These are phyloP conservation scores for Cyberlindnera maritima DNA, from an alignment of 805 yeast species.

Conservation along the genomic window DNA sequence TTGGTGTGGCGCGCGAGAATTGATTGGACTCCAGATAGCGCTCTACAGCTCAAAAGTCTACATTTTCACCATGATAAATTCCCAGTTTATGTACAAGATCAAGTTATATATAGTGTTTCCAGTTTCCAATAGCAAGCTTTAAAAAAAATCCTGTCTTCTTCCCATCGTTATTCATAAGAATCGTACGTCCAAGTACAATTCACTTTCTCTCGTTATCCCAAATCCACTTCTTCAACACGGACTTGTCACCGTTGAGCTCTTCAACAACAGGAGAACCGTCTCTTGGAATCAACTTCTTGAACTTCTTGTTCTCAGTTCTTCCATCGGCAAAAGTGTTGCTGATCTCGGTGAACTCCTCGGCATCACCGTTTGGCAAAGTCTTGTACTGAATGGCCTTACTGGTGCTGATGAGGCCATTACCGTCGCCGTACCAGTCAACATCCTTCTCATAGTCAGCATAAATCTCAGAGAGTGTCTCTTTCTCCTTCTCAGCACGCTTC, in stretches of 20 bases:
- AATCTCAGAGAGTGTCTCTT: slow-evolving; percentile 15
- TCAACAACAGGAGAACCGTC: slow-evolving; percentile 35
- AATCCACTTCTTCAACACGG: slow-evolving; percentile 19
- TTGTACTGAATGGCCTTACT: slow-evolving; percentile 33
- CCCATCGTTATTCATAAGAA: neutral
- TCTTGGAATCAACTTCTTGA: slow-evolving; percentile 36
- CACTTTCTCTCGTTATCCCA: slow-evolving; percentile 19
- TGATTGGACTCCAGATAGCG: too few species aligned
- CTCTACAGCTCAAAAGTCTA: too few species aligned
- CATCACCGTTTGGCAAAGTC: slow-evolving; percentile 41
- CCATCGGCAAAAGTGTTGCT: slow-evolving; percentile 44
- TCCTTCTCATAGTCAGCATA: slow-evolving; percentile 5
- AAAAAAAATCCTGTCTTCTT: neutral
- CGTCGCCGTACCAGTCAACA: slow-evolving; percentile 13
- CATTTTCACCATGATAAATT: too few species aligned
- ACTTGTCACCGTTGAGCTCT: slow-evolving; percentile 6
- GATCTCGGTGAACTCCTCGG: slow-evolving; percentile 37
- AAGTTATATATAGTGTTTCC: too few species aligned
- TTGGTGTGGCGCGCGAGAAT: too few species aligned
- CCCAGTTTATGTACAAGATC: too few species aligned
- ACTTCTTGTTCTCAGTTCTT: slow-evolving; percentile 34
- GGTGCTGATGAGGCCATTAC: slow-evolving; percentile 3
- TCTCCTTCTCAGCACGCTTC: slow-evolving; percentile 13
- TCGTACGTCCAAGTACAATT: neutral
- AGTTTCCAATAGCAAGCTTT: too few species aligned